Percentiles rank a stretch among this genome's conserved stretches.
Conservation (phyloP, 1,284 basidiomycete species). For the Fomitopsis betulina region DNA sequence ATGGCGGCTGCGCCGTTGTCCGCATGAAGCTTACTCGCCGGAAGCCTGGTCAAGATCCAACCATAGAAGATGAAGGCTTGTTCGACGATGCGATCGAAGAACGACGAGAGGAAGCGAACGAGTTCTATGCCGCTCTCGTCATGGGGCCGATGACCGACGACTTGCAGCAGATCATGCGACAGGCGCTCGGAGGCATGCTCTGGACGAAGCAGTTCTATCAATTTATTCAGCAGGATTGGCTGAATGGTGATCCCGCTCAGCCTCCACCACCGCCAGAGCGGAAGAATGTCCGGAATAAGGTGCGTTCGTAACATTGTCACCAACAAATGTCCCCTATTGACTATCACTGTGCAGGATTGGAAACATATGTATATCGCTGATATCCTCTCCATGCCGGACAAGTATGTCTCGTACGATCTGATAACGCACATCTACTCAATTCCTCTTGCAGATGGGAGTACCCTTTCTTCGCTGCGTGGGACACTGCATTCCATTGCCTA, state of each 20-base stretch:
- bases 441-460: slow-evolving; percentile 82
- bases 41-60: slow-evolving; percentile 70
- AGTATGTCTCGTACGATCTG: slow-evolving; percentile 40
- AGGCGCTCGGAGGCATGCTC: slow-evolving; percentile 97
- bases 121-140: slow-evolving; percentile 86
- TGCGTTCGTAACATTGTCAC: slow-evolving; percentile 26
- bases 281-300: slow-evolving; percentile 82
- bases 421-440: not conserved
- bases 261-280: slow-evolving; percentile 91
- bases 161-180: slow-evolving; percentile 93
- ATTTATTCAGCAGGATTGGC: slow-evolving; percentile 96
- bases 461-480: slow-evolving; percentile 93
- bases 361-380: slow-evolving; percentile 94
- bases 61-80: slow-evolving; percentile 82
- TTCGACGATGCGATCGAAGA: slow-evolving; percentile 92
- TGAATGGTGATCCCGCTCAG: slow-evolving; percentile 92
- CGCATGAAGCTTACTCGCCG: slow-evolving; percentile 88
- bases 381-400: slow-evolving; percentile 98
- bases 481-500: slow-evolving; percentile 98
- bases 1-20: slow-evolving; percentile 94
- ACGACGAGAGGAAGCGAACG: slow-evolving; percentile 87
- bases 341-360: slow-evolving; percentile 66
- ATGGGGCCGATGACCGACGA: slow-evolving; percentile 87
- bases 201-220: slow-evolving; percentile 99
- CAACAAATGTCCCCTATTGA: not conserved